Evolutionary conservation across 495 filamentous ascomycete species (phyloP).

Genomic region (Lepraria neglecta): DNA sequence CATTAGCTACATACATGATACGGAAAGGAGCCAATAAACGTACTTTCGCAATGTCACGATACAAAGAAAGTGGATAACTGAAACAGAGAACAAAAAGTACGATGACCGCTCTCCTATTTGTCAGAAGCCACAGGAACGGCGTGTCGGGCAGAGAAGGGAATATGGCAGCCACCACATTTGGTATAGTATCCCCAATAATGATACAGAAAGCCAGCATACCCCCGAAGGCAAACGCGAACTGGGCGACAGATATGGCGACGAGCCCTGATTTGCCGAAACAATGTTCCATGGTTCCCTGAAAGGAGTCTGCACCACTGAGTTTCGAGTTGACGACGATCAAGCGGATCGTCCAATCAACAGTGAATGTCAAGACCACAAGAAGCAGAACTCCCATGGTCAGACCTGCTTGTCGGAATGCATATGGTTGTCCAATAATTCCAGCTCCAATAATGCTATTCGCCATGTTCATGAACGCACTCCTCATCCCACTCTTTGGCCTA

Average conservation of each 20-base stretch:
- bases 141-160: conserved; percentile 70
- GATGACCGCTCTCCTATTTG: conserved; percentile 75
- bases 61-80: conserved; percentile 88
- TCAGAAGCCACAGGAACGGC: conserved; percentile 72
- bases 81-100: conserved; percentile 74
- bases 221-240: conserved; percentile 97
- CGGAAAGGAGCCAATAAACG: conserved; percentile 19
- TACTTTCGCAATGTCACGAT: conserved; percentile 96
- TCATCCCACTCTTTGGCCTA: conserved; percentile 58
- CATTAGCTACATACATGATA: conserved; percentile 29
- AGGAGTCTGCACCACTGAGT: conserved; percentile 81
- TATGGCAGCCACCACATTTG: conserved; percentile 73
- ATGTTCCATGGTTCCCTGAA: conserved; percentile 89
- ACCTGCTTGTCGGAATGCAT: conserved; percentile 87
- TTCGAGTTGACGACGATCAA: conserved; percentile 95
- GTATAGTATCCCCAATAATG: conserved; percentile 93
- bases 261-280: conserved; percentile 86
- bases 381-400: conserved; percentile 72
- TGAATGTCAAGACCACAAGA: conserved; percentile 69
- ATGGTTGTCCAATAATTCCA: conserved; percentile 95
- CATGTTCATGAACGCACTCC: conserved; percentile 96
- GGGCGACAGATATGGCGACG: conserved; percentile 82
- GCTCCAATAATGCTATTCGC: conserved; percentile 97
- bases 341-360: conserved; percentile 94
- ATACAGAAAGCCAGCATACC: conserved; percentile 98